A percentile compares a stretch with the other conserved stretches of the same genome.
Evolutionary conservation across 768 basidiomycete species (phyloP).

Genomic region (Podaxis pistillaris): DNA sequence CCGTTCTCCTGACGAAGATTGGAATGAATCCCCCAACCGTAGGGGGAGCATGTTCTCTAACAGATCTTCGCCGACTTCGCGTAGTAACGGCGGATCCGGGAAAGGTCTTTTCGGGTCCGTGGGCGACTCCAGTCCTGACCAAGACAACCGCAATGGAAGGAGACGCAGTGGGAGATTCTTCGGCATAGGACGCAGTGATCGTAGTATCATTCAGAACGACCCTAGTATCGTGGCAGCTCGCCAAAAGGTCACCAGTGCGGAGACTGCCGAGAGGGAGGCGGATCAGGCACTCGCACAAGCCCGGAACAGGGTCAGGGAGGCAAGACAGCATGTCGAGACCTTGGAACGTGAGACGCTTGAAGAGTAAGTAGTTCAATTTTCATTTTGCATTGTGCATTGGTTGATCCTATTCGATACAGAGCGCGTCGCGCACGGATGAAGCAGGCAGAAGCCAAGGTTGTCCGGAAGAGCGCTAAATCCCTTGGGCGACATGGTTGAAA

Average conservation of each 20-base stretch:
- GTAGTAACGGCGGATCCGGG: conserved; percentile 6
- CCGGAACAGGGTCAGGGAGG: conserved; percentile 42
- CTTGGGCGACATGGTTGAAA: conserved; percentile 41
- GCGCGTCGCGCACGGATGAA: conserved; percentile 50
- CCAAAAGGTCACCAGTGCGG: conserved; percentile 49
- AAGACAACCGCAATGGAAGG: conserved; percentile 8
- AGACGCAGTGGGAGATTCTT: conserved; percentile 26
- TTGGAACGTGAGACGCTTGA: conserved; percentile 52
- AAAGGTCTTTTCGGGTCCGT: conserved; percentile 24
- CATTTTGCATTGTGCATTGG: not conserved
- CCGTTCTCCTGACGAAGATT: not conserved
- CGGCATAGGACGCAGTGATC: conserved; percentile 17
- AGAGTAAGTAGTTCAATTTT: conserved; percentile 38
- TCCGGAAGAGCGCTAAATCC: conserved; percentile 45
- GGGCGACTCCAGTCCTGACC: conserved; percentile 15
- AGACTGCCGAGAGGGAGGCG: conserved; percentile 49
- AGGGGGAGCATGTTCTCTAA: conserved; percentile 28
- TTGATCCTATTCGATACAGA: conserved; percentile 26
- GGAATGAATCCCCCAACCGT: conserved; percentile 17
- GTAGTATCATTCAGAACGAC: conserved; percentile 29
- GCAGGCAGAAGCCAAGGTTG: conserved; percentile 48
- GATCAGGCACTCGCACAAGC: conserved; percentile 49
- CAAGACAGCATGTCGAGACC: conserved; percentile 43
- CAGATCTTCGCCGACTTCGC: conserved; percentile 21
- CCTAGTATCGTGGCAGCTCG: conserved; percentile 47